phyloP scores from a whole-genome alignment of 2,329 filamentous ascomycete genomes.

The Diaporthe velutina region DNA sequence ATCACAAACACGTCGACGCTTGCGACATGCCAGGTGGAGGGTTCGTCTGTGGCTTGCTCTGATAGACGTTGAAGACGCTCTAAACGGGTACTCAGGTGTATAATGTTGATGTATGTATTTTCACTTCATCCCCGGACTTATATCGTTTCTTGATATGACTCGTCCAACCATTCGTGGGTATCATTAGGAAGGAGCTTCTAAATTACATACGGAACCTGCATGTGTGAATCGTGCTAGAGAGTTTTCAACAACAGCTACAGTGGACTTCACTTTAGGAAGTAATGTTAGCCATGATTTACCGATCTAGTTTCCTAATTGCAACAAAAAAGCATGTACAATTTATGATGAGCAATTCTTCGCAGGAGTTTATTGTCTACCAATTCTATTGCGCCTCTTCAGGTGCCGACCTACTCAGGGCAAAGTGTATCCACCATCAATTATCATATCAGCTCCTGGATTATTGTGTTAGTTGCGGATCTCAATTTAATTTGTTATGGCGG shows the following conservation, averaged over 20 bases:
- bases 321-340: background rate
- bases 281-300: too few species aligned
- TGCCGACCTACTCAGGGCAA: background rate
- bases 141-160: too few species aligned
- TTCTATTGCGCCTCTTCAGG: background rate
- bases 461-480: background rate
- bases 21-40: background rate
- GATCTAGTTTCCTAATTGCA: too few species aligned
- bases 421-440: background rate
- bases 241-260: too few species aligned
- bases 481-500: background rate
- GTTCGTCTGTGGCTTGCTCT: background rate
- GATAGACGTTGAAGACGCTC: too few species aligned
- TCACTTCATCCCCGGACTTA: too few species aligned
- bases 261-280: too few species aligned
- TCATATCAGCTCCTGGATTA: background rate
- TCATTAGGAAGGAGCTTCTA: accelerated
- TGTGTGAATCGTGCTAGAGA: background rate
- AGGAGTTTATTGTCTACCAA: background rate
- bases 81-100: too few species aligned
- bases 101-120: too few species aligned
- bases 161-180: background rate
- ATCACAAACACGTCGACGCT: conserved; percentile 2
- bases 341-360: background rate
- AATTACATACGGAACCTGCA: accelerated